Base-by-base conservation (phyloP, 2,329 filamentous ascomycete species). In the Exserohilum turcica region DNA sequence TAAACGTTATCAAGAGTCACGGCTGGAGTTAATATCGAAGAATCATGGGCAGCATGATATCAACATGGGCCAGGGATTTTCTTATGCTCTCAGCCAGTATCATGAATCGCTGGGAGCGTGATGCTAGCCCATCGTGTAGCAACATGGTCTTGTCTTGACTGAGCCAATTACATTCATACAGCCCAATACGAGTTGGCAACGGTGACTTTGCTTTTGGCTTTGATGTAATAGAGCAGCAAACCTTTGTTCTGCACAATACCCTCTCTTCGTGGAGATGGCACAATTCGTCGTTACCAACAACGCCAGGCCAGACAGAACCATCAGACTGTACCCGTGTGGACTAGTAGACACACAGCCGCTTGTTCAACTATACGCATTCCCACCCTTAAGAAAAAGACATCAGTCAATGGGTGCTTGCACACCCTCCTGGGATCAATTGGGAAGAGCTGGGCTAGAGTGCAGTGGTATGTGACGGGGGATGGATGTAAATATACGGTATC, bases 341-440 rank as follows among this genome's bases (percentile, higher is more conserved):
- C 40, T 79, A 76, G 76, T 78, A 74, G 74, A 77, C 77, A 5
- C 76, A 79, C 54, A 76, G 66, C 18, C 64, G 74, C 6, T 65
- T 78, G 6, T 73, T 79, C 5, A 78, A 77, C 36, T 79, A 79
- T 63, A 71, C 70, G 16, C 74, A 77, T 53, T 74, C 76, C 0
- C 78, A 79, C 48, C 73, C 76, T 1, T 65, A 65, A 3, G 62
- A 79, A 45, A 63, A 66, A 13, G 67, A 73, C 7, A 78, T 78
- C 21, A 80, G 78, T 3, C 78, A 83, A 52, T 84, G 82, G 82
- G 66, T 84, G 16, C 82, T 82, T 27, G 74, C 76, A 48, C 84
- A 84, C 56, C 81, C 81, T 0, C 80, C 83, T 59, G 72, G 81
- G 5, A 67, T 82, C 15, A 83, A 83, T 54, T 57, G 83, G 81